Percentiles rank a stretch among this genome's conserved stretches.
These are phyloP conservation scores for Cutaneotrichosporon sp. DNA, from an alignment of 1,284 basidiomycete genomes.

Conservation along the genomic window DNA sequence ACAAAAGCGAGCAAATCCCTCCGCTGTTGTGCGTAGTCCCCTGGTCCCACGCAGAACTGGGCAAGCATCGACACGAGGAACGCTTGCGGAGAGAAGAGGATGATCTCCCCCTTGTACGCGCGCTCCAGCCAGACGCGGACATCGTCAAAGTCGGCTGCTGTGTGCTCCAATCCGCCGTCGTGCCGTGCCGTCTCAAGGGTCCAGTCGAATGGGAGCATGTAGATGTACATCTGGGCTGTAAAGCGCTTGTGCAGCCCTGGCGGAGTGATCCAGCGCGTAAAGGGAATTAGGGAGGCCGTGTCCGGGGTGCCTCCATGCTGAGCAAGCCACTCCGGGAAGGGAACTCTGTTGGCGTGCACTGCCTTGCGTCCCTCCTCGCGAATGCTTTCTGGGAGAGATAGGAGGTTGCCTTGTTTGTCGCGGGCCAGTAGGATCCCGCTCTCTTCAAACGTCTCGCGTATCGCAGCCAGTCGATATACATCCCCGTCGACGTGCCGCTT, in stretches of 20 bases:
- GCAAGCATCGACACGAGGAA: constrained; percentile 13
- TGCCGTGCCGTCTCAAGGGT: background rate
- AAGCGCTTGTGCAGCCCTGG: constrained; percentile 9
- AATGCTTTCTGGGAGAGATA: constrained; percentile 1
- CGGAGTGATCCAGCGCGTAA: constrained; percentile 22
- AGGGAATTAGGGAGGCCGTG: constrained; percentile 9
- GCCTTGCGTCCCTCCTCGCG: constrained; percentile 11
- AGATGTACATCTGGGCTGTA: constrained; percentile 20
- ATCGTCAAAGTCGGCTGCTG: constrained; percentile 12
- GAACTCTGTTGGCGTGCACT: constrained; percentile 13
- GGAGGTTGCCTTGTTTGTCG: background rate
- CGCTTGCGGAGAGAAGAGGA: constrained; percentile 16
- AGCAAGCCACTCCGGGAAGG: constrained; percentile 12
- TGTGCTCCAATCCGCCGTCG: constrained; percentile 19
- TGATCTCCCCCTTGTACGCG: constrained; percentile 4
- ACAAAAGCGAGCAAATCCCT: constrained; percentile 1
- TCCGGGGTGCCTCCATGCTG: constrained; percentile 13
- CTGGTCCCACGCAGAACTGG: constrained; percentile 1
- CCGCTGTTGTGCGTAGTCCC: constrained; percentile 8
- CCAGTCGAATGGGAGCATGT: constrained; percentile 9
- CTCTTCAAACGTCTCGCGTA: constrained; percentile 21
- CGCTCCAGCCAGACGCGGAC: constrained; percentile 4
- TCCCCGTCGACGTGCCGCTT: constrained; percentile 10
- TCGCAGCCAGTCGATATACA: constrained; percentile 15
- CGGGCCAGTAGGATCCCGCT: constrained; percentile 17